Evolutionary conservation across 306 rosid species (phyloP).

Genomic region (Quercus suber): DNA sequence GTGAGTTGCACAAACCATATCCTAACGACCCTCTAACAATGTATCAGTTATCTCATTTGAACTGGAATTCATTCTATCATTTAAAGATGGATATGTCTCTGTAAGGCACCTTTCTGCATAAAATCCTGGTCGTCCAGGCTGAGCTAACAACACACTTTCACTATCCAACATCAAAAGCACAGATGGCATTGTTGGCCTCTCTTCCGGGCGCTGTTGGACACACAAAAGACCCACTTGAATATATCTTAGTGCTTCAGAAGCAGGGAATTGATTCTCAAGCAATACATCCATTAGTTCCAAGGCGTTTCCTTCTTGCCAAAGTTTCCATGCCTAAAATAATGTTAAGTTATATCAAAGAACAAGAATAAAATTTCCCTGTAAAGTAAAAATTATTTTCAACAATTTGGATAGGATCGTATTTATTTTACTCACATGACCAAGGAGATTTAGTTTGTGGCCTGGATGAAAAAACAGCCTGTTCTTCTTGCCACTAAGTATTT

Average conservation of each 20-base stretch:
- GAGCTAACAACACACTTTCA: constrained; percentile 29
- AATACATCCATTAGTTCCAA: constrained; percentile 45
- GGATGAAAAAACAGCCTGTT: constrained; percentile 41
- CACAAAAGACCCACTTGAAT: constrained; percentile 54
- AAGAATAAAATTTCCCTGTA: background rate
- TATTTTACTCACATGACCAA: constrained; percentile 41
- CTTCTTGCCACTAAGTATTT: constrained; percentile 37
- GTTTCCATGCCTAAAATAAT: constrained; percentile 54
- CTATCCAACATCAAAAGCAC: constrained; percentile 43
- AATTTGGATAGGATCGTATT: background rate
- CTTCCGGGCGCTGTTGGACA: constrained; percentile 48
- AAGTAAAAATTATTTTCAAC: background rate
- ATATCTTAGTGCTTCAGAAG: constrained; percentile 30
- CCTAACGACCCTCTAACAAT: constrained; percentile 28
- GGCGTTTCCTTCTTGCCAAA: constrained; percentile 50
- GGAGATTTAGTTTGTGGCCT: constrained; percentile 43
- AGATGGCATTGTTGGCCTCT: constrained; percentile 53
- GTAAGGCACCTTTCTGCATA: constrained; percentile 37
- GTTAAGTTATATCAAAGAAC: background rate
- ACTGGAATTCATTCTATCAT: constrained; percentile 15
- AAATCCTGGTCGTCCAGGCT: constrained; percentile 44
- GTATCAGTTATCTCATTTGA: constrained; percentile 31
- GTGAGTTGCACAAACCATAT: background rate
- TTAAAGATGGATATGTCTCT: constrained; percentile 32
- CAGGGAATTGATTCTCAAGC: constrained; percentile 11